Evolutionary conservation across 345 rosid genomes (phyloP).

Genomic region (Euclidium syriacum): DNA sequence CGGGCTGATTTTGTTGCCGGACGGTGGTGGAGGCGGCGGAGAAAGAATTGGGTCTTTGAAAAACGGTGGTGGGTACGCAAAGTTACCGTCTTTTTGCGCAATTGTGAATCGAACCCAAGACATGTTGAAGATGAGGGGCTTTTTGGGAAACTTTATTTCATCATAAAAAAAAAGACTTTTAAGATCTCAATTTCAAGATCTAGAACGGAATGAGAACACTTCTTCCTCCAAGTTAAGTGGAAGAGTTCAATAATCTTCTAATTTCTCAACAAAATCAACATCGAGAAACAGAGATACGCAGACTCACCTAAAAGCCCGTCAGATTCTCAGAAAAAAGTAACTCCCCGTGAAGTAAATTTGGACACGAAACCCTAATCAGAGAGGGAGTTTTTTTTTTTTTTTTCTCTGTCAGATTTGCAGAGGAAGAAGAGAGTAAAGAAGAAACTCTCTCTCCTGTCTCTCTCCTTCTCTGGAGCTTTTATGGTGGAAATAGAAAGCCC

Average conservation of each 20-base stretch:
- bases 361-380: slow-evolving; percentile 20
- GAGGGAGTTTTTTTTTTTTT: background rate
- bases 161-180: background rate
- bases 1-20: slow-evolving; percentile 67
- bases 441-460: slow-evolving; percentile 11
- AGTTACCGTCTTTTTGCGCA: slow-evolving; percentile 48
- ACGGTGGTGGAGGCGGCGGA: slow-evolving; percentile 39
- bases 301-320: slow-evolving; percentile 23
- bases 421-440: slow-evolving; percentile 31
- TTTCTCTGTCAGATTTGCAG: slow-evolving; percentile 14
- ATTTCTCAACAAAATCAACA: slow-evolving; percentile 23
- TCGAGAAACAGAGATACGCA: slow-evolving; percentile 18
- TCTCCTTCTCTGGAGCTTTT: slow-evolving; percentile 16
- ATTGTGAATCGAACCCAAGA: slow-evolving; percentile 48
- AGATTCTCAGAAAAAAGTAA: background rate
- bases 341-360: background rate
- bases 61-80: slow-evolving; percentile 51
- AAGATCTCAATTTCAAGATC: slow-evolving; percentile 24
- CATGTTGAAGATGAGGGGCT: slow-evolving; percentile 36
- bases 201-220: background rate
- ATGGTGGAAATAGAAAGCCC: slow-evolving; percentile 22
- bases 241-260: background rate
- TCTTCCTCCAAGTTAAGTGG: slow-evolving; percentile 26
- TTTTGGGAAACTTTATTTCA: background rate
- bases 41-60: slow-evolving; percentile 39